Evolutionary conservation across 441 rosid genomes (phyloP), one percentile per base, ranked within the genome.

Genomic region (Omphalea diandra): DNA sequence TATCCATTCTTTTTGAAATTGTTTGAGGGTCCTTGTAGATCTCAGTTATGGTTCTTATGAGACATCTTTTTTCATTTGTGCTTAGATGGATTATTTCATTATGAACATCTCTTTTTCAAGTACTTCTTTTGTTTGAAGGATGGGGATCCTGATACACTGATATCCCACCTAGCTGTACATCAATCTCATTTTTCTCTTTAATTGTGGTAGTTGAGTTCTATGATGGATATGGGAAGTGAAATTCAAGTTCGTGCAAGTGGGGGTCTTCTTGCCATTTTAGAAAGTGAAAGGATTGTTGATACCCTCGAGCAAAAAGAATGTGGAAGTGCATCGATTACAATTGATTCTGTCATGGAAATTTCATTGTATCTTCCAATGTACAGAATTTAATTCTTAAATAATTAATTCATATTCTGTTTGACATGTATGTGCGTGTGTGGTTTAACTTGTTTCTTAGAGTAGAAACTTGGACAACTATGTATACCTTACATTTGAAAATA

Each of bases 141-240:
- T 71, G n/a, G 53, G 4, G 55, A 53, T 32, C 50, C 43, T 22
- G 60, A 47, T 59, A 11, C 7, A 38, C 43, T 22, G 60, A 47
- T 59, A 11, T 3, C 49, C 49, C 15, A 26, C 22, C 18, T 41
- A 5, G 5, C 50, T 55, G 67, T 65, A 14, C n/a, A 24, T 55
- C 44, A n/a, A 65, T 55, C 68, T 35, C 71, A 54, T 69, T 63
- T 53, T 60, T 40, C 62, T 58, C 68, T 78, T 55, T 78, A 26
- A 63, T 62, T 32, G 63, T 80, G 77, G 22, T 83, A 95, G 99
- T 84, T 93, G 69, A 89, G 89, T 84, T 93, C 97, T 50, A 92
- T 89, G 99, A 90, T 93, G 97, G 94, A 95, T 78, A 83, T 89
- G 81, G 90, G 88, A 80, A 95, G 93, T 77, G 98, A 93, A 69